phyloP scores from a whole-genome alignment of 2,329 filamentous ascomycete genomes.

The Fusarium tupiense region DNA sequence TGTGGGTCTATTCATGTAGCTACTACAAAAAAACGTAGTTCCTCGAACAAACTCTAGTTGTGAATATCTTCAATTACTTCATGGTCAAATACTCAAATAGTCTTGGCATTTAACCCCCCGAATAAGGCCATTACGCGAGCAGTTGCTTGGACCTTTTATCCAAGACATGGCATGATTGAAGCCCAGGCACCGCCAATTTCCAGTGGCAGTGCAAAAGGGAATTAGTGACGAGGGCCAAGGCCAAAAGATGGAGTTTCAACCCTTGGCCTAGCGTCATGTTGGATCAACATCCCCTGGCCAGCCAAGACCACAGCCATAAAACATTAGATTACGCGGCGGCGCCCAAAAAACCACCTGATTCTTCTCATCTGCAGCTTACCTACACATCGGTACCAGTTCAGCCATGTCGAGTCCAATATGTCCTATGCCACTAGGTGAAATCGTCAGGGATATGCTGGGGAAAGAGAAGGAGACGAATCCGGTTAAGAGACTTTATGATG shows the following conservation, averaged over 20 bases:
- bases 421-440: slow-evolving; percentile 20
- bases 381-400: neutral
- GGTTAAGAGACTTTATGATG: slow-evolving; percentile 24
- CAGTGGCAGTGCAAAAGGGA: slow-evolving; percentile 5
- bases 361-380: neutral
- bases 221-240: slow-evolving; percentile 3
- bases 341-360: neutral
- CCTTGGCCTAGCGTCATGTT: slow-evolving; percentile 8
- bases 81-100: neutral
- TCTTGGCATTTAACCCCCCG: neutral
- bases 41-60: neutral
- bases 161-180: neutral
- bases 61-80: neutral
- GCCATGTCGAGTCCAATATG: slow-evolving; percentile 25
- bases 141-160: neutral
- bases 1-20: neutral
- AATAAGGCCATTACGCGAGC: neutral
- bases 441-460: slow-evolving; percentile 17
- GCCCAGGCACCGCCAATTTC: neutral
- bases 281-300: neutral
- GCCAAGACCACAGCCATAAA: slow-evolving; percentile 11
- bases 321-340: neutral
- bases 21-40: neutral
- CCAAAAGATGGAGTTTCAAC: neutral
- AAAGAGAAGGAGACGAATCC: slow-evolving; percentile 24